Percentiles rank a stretch among this genome's conserved stretches.
These are phyloP conservation scores for Aspergillus sp. DNA, from an alignment of 2,329 filamentous ascomycete genomes.

Conservation along the genomic window DNA sequence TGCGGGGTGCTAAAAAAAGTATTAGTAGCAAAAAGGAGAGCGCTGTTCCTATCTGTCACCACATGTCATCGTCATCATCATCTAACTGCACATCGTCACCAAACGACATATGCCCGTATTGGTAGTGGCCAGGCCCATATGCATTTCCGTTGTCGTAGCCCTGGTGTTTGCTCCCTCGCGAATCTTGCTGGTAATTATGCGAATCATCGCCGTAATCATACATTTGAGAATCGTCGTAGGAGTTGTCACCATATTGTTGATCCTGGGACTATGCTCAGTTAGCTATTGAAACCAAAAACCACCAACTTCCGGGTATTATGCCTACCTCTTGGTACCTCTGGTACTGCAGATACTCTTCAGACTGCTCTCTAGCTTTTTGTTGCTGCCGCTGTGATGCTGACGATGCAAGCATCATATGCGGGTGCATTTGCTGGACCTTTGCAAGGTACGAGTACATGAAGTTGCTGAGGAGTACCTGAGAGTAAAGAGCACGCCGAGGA, in stretches of 20 bases:
- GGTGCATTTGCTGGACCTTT: conserved; percentile 98
- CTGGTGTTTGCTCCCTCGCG: conserved; percentile 38
- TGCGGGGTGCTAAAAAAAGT: conserved; percentile 26
- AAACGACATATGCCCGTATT: conserved; percentile 42
- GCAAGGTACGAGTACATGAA: conserved; percentile 99
- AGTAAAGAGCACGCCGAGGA: conserved; percentile 84
- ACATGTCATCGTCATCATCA: conserved; percentile 50
- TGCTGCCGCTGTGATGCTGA: conserved; percentile 67
- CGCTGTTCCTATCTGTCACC: conserved; percentile 36
- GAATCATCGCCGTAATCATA: conserved; percentile 52
- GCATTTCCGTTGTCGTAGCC: conserved; percentile 38
- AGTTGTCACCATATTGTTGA: conserved; percentile 40
- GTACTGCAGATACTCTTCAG: conserved; percentile 46
- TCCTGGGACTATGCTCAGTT: conserved; percentile 22
- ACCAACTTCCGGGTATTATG: background rate
- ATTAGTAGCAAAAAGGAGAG: conserved; percentile 24
- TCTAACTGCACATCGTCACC: conserved; percentile 44
- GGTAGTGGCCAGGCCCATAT: conserved; percentile 37
- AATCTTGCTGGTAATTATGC: conserved; percentile 35
- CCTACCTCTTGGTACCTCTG: conserved; percentile 49
- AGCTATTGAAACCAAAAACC: background rate
- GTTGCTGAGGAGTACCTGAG: conserved; percentile 94
- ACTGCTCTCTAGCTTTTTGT: conserved; percentile 38
- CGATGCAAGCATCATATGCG: conserved; percentile 86
- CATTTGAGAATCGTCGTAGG: conserved; percentile 52